Evolutionary conservation across 202 grass and related monocot genomes (phyloP).

Genomic region (Zoysia matrella): DNA sequence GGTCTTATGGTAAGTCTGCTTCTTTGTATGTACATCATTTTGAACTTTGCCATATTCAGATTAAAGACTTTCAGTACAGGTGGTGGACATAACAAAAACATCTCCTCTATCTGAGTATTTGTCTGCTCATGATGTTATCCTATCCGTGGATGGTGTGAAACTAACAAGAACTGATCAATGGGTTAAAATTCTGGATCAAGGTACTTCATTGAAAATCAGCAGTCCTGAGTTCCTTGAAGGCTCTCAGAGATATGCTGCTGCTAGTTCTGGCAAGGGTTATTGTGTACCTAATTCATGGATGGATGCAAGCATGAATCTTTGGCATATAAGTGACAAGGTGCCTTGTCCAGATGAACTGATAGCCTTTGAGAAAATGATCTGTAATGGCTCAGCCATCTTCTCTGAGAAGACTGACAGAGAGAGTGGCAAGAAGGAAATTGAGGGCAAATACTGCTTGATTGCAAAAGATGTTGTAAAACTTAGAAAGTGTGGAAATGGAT

Average conservation of each 20-base stretch:
- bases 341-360: constrained; percentile 68
- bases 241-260: constrained; percentile 38
- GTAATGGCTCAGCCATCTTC: constrained; percentile 46
- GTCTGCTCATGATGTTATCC: constrained; percentile 76
- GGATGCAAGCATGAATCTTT: constrained; percentile 70
- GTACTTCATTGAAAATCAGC: constrained; percentile 42
- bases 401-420: constrained; percentile 21
- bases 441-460: constrained; percentile 75
- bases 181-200: constrained; percentile 59
- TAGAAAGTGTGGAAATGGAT: constrained; percentile 76
- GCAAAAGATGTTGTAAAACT: constrained; percentile 83
- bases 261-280: constrained; percentile 70
- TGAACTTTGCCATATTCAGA: constrained; percentile 24
- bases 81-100: constrained; percentile 55
- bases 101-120: constrained; percentile 74
- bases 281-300: constrained; percentile 82
- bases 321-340: constrained; percentile 57
- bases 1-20: constrained; percentile 76
- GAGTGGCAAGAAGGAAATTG: constrained; percentile 45
- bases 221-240: constrained; percentile 37
- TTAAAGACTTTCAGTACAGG: constrained; percentile 59
- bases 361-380: constrained; percentile 50
- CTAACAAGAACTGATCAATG: constrained; percentile 72
- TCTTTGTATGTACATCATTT: constrained; percentile 34
- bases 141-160: constrained; percentile 76